phyloP scores from a whole-genome alignment of 148 eudicot species.

The Fagopyrum tataricum region DNA sequence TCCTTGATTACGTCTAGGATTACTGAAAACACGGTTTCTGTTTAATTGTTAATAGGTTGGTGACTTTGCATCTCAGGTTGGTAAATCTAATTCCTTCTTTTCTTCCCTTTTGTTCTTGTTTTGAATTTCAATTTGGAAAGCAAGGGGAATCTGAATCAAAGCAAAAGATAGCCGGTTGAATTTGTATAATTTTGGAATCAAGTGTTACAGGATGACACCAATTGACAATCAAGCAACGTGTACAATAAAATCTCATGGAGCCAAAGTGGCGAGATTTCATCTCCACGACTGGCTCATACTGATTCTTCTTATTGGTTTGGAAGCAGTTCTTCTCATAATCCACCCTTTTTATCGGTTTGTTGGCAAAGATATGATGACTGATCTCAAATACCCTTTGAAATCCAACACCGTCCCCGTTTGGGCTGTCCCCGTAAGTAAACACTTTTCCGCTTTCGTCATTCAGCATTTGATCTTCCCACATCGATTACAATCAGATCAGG shows the following conservation, averaged over 20 bases:
- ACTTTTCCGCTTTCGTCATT: background rate
- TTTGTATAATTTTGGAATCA: background rate
- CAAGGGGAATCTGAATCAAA: background rate
- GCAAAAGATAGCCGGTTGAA: background rate
- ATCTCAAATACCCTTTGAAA: constrained; percentile 63
- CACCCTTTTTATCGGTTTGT: constrained; percentile 75
- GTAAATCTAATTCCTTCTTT: background rate
- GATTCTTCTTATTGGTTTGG: constrained; percentile 41
- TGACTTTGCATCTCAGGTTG: background rate
- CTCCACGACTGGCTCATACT: constrained; percentile 75
- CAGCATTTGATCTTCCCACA: no score
- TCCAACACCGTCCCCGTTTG: constrained; percentile 65
- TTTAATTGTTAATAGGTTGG: background rate
- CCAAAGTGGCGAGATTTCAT: constrained; percentile 49
- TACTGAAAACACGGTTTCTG: background rate
- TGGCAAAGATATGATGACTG: constrained; percentile 75
- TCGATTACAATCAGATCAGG: background rate
- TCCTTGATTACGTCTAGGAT: background rate
- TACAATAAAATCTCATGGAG: constrained; percentile 58
- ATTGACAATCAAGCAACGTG: constrained; percentile 36
- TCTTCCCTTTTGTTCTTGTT: background rate
- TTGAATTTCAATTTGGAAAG: background rate
- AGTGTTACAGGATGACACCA: constrained; percentile 20
- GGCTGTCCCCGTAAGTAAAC: constrained; percentile 65
- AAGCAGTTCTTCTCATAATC: constrained; percentile 30